Evolutionary conservation across 2,329 filamentous ascomycete genomes (phyloP).

Genomic region (Amesomyces nigricolor): DNA sequence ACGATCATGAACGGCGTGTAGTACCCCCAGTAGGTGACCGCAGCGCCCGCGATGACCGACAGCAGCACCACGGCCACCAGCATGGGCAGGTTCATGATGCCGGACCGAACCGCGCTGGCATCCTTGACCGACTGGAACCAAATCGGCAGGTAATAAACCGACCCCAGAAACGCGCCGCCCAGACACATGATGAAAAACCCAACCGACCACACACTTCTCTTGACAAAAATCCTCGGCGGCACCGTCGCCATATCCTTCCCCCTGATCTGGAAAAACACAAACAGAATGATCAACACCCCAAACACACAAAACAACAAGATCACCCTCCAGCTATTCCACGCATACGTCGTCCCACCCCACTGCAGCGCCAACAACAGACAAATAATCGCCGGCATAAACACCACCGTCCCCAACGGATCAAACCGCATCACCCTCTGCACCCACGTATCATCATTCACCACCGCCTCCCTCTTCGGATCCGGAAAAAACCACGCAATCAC

Average conservation of each 20-base stretch:
- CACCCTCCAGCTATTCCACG: slow-evolving; percentile 35
- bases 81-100: slow-evolving; percentile 36
- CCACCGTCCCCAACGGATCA: slow-evolving; percentile 27
- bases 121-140: slow-evolving; percentile 38
- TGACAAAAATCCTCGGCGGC: slow-evolving; percentile 36
- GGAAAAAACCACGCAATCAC: slow-evolving; percentile 28
- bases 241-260: slow-evolving; percentile 38
- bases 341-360: slow-evolving; percentile 40
- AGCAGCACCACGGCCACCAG: slow-evolving; percentile 32
- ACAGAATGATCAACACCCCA: slow-evolving; percentile 30
- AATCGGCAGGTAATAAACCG: slow-evolving; percentile 34
- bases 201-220: slow-evolving; percentile 33
- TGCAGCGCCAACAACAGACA: slow-evolving; percentile 45
- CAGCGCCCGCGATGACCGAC: slow-evolving; percentile 29
- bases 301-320: slow-evolving; percentile 36
- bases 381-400: slow-evolving; percentile 34
- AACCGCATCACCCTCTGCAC: slow-evolving; percentile 25
- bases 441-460: slow-evolving; percentile 18
- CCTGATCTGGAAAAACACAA: slow-evolving; percentile 34
- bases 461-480: slow-evolving; percentile 20
- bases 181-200: slow-evolving; percentile 33
- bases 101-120: slow-evolving; percentile 32
- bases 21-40: slow-evolving; percentile 35
- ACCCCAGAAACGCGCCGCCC: slow-evolving; percentile 28
- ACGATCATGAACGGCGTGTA: slow-evolving; percentile 38